Base-by-base conservation (phyloP, 148 eudicot species). In the Euryodendron excelsum region DNA sequence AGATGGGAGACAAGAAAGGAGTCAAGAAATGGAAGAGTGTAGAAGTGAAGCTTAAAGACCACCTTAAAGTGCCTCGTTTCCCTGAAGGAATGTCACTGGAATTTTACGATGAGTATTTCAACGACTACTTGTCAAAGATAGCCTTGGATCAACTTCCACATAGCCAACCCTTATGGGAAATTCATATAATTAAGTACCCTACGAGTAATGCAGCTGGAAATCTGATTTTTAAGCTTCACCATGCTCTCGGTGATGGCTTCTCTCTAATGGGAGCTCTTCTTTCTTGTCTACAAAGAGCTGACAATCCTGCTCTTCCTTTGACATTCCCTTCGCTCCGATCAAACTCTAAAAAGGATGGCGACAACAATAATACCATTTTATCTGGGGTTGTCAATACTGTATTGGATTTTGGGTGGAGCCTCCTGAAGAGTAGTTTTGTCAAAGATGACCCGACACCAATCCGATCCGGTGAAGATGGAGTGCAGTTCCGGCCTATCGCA, bases 251-350 rank as follows among this genome's bases (percentile, higher is more conserved):
- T 0, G 95, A 94, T 36, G 98, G 98, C 5, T 94, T 82, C 75
- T 92, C 97, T 11, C 69, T 94, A 0, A 94, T 94, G 98, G 97
- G 98, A 1, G 95, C 97, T 17, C 97, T 94, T 41, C 93, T 94
- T 37, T 94, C 98, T 20, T 92, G 95, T 79, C 67, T 94, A 55
- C 85, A 89, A 70, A 70, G 97, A 81, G 90, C 92, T 3, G 97
- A 94, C 47, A 37, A 91, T 55, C 97, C 98, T 13, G 80, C 87
- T 1, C 83, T 91, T 65, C 93, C 98, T 5, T 60, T 91, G 18
- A 92, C 92, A 1, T 91, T 94, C 73, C 78, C 61, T 87, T 53
- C 82, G 21, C n/a, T 80, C 53, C 79, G 78, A 69, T 17, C 74
- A 3, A 68, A 33, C 2, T 9, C 75, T 13, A 20, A n/a, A 6